A percentile compares a stretch with the other conserved stretches of the same genome.
Conservation (phyloP, 2,329 filamentous ascomycete species). For the Colletotrichum sp. region DNA sequence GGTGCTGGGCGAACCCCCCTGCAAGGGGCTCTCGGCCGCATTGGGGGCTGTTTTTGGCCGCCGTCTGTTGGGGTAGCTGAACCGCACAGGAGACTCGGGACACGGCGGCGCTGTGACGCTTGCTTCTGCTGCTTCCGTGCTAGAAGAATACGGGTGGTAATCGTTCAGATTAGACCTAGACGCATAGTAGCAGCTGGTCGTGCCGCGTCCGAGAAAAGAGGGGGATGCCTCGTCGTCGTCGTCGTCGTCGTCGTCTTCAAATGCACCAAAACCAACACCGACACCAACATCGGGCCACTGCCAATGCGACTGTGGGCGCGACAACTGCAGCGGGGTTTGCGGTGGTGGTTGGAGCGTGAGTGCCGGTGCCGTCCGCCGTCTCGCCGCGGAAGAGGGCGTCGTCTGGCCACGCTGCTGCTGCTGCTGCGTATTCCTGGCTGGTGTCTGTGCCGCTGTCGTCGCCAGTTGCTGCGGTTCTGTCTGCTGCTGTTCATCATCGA, state of each 20-base stretch:
- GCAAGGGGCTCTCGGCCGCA: slow-evolving; percentile 12
- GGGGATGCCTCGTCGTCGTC: background rate
- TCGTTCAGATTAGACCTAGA: background rate
- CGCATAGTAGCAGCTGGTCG: background rate
- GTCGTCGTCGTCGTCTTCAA: background rate
- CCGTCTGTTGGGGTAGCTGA: slow-evolving; percentile 19
- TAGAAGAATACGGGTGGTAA: background rate
- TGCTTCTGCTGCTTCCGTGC: background rate
- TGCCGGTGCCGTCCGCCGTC: slow-evolving; percentile 8
- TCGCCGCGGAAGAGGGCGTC: slow-evolving; percentile 1
- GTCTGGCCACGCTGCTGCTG: background rate
- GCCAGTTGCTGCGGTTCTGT: background rate
- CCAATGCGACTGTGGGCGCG: background rate
- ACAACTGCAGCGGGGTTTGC: slow-evolving; percentile 6
- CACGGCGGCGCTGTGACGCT: background rate
- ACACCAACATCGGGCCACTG: background rate
- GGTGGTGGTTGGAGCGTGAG: background rate
- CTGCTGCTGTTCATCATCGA: slow-evolving; percentile 6
- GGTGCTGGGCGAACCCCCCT: slow-evolving; percentile 11
- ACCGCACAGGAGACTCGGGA: slow-evolving; percentile 15
- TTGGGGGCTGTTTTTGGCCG: slow-evolving; percentile 16
- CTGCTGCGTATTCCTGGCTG: background rate
- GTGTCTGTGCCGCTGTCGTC: background rate
- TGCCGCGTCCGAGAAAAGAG: background rate
- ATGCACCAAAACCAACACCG: background rate